These are phyloP conservation scores for Lentinula boryana DNA, from an alignment of 768 basidiomycete species.

Conservation along the genomic window DNA sequence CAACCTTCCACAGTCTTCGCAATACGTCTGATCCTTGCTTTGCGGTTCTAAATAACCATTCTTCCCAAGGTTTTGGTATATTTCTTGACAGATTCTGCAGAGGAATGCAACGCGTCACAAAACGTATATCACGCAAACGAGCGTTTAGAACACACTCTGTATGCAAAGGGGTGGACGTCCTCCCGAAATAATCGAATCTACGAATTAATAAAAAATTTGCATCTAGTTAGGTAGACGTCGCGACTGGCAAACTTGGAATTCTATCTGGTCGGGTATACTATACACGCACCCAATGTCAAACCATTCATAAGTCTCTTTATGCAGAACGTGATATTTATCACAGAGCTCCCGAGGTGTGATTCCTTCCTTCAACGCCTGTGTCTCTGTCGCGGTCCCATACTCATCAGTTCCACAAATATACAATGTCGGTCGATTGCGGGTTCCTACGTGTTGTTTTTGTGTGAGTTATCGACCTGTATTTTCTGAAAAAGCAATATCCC, in stretches of 20 bases:
- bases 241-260: background rate
- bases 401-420: constrained; percentile 99
- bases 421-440: constrained; percentile 82
- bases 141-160: constrained; percentile 59
- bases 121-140: background rate
- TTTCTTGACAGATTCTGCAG: constrained; percentile 80
- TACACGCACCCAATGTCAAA: constrained; percentile 81
- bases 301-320: constrained; percentile 94
- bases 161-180: constrained; percentile 87
- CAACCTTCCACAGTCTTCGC: constrained; percentile 84
- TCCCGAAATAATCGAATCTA: constrained; percentile 94
- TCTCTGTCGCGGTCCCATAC: constrained; percentile 99
- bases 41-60: constrained; percentile 76
- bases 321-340: constrained; percentile 85
- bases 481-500: background rate
- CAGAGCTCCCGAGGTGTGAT: constrained; percentile 76
- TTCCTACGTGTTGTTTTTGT: constrained; percentile 28
- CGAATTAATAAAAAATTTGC: background rate
- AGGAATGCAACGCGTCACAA: background rate
- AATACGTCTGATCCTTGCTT: constrained; percentile 90
- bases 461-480: too few relatives aligned
- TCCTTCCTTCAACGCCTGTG: constrained; percentile 87
- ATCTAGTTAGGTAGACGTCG: background rate
- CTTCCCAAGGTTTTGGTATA: constrained; percentile 79
- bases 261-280: background rate